Evolutionary conservation across 2,329 filamentous ascomycete genomes (phyloP).

Genomic region (Sclerotinia glacialis): DNA sequence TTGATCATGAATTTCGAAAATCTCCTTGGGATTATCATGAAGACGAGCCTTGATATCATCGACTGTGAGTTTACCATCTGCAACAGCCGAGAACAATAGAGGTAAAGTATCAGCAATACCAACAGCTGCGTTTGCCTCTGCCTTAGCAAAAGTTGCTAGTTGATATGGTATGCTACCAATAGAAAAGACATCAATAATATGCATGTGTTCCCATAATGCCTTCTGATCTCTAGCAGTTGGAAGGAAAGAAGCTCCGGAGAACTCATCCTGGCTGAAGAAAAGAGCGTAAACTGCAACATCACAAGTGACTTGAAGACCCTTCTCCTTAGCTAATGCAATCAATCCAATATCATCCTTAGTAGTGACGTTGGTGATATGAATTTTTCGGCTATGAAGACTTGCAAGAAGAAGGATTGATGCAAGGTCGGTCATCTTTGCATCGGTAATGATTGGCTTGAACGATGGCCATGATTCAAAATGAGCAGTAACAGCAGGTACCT

Average conservation of each 20-base stretch:
- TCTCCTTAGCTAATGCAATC: conserved; percentile 74
- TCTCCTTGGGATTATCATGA: conserved; percentile 75
- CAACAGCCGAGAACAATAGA: conserved; percentile 71
- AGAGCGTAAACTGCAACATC: conserved; percentile 79
- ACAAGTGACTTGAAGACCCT: conserved; percentile 78
- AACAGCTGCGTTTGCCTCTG: conserved; percentile 55
- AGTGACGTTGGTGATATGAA: conserved; percentile 79
- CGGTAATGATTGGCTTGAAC: conserved; percentile 77
- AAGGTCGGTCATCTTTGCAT: conserved; percentile 76
- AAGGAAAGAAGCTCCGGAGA: conserved; percentile 62
- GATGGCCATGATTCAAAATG: conserved; percentile 77
- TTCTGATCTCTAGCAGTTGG: conserved; percentile 67
- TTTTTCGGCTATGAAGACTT: conserved; percentile 72
- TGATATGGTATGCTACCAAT: conserved; percentile 77
- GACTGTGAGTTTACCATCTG: conserved; percentile 68
- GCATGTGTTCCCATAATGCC: conserved; percentile 71
- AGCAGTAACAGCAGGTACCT: conserved; percentile 73
- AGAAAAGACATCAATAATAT: conserved; percentile 74
- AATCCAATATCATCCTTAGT: conserved; percentile 76
- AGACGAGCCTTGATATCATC: conserved; percentile 70
- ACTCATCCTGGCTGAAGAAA: conserved; percentile 70
- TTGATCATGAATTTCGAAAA: conserved; percentile 81
- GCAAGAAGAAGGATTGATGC: conserved; percentile 77
- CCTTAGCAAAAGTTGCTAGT: conserved; percentile 56
- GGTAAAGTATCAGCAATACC: conserved; percentile 74